A percentile compares a stretch with the other conserved stretches of the same genome.
Evolutionary conservation across 2,329 filamentous ascomycete species (phyloP).

Genomic region (Venturia nashicola): DNA sequence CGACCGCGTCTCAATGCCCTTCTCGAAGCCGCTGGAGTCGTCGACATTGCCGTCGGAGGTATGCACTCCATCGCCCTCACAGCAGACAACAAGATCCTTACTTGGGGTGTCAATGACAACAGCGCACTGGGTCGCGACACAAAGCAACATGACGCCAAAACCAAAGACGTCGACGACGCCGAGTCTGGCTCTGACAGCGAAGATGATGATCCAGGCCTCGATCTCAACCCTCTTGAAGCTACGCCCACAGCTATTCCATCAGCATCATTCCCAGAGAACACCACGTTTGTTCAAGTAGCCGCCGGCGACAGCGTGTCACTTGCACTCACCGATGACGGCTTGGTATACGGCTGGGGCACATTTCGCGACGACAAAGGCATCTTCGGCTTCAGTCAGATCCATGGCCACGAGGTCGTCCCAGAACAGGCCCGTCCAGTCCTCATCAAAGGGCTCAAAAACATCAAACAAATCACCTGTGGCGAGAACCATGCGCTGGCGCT

Average conservation of each 20-base stretch:
- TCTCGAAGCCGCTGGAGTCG: conserved; percentile 51
- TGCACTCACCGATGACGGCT: conserved; percentile 60
- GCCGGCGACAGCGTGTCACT: conserved; percentile 67
- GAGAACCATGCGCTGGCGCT: conserved; percentile 62
- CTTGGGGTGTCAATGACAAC: conserved; percentile 82
- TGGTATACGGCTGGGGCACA: conserved; percentile 74
- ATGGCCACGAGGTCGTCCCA: conserved; percentile 27
- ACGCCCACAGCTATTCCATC: conserved; percentile 48
- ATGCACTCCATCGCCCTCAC: conserved; percentile 74
- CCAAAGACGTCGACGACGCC: conserved; percentile 42
- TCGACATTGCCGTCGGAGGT: conserved; percentile 65
- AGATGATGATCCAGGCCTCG: conserved; percentile 45
- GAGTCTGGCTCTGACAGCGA: conserved; percentile 32
- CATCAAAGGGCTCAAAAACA: conserved; percentile 52
- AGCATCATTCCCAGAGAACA: conserved; percentile 47
- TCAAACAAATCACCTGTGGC: conserved; percentile 51
- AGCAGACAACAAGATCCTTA: conserved; percentile 67
- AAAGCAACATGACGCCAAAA: conserved; percentile 14
- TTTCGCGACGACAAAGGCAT: conserved; percentile 60
- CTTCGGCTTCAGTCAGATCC: conserved; percentile 47
- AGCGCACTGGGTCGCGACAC: conserved; percentile 69
- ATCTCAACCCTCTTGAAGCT: conserved; percentile 60
- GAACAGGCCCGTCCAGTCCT: conserved; percentile 41
- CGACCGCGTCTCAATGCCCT: conserved; percentile 57
- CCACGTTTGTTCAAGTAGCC: conserved; percentile 53